Conservation (phyloP, 495 filamentous ascomycete genomes). For the Bombardia bombarda region DNA sequence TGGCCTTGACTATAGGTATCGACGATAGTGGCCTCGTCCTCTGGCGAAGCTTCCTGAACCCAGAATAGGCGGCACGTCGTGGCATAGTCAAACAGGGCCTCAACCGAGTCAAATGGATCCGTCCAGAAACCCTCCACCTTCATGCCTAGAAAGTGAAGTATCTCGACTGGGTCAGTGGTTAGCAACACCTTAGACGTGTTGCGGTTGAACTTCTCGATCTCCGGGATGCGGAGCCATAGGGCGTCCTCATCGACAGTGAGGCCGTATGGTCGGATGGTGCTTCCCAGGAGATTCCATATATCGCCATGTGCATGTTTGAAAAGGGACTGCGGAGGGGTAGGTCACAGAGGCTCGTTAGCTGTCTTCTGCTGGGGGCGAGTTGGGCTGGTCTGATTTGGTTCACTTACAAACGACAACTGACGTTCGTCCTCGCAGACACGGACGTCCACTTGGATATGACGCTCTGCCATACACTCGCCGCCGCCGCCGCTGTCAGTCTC, state of each 20-base stretch:
- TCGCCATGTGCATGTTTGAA: constrained; percentile 60
- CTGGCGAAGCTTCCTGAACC: constrained; percentile 11
- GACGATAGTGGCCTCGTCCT: constrained; percentile 2
- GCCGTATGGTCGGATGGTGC: constrained; percentile 51
- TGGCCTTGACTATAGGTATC: no score
- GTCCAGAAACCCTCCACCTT: constrained; percentile 31
- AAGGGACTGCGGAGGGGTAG: constrained; percentile 20
- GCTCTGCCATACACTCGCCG: constrained; percentile 9
- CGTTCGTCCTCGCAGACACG: constrained; percentile 38
- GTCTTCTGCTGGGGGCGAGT: background rate
- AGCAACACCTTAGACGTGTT: constrained; percentile 50
- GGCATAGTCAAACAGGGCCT: constrained; percentile 51
- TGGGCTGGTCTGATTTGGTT: no score
- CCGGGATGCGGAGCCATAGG: constrained; percentile 51
- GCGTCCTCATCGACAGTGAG: constrained; percentile 54
- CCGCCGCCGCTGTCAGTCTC: constrained; percentile 4
- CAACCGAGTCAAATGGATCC: constrained; percentile 37
- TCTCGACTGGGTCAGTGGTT: constrained; percentile 40
- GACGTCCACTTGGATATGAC: constrained; percentile 58
- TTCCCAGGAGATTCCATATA: constrained; percentile 57
- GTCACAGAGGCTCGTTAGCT: background rate
- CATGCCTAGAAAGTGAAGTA: constrained; percentile 53
- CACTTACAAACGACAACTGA: no score
- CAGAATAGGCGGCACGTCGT: constrained; percentile 46
- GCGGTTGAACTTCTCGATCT: constrained; percentile 49